Base-by-base conservation (phyloP, 371 early-diverging fungal genomes). In the Zopfochytrium polystomum region DNA sequence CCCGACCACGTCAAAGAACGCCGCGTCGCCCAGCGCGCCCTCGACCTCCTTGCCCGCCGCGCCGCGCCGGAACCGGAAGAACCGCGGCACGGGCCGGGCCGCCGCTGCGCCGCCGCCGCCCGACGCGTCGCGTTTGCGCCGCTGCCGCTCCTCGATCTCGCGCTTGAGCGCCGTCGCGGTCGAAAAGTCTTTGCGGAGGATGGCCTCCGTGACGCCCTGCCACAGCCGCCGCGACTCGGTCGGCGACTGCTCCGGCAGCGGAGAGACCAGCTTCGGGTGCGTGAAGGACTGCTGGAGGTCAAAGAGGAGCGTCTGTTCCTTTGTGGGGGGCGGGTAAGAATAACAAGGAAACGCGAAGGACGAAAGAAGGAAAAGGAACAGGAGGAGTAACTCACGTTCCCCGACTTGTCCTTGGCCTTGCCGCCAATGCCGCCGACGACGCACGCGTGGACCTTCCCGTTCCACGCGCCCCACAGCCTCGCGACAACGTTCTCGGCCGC, bases 141-240 rank as follows among this genome's bases (percentile, higher is more conserved):
- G 83, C 74, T 95, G 93, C 33, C 70, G 72, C 56, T 92, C 90
- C 74, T 95, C 96, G 53, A 95, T 87, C 13, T 68, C 68, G 3
- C 85, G 76, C 72, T 95, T 95, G 64, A 88, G 87, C 5, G 68
- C 70, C 6, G 94, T 93, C 0, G 95, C 96, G 27, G 78, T 65
- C 23, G 83, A 80, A 71, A 87, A 78, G 62, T 92, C 87, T 68
- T 81, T 81, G 9, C 71, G 73, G 20, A 70, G 72, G 34, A 95
- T 79, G 1, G 91, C 91, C 9, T 71, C 77, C 22, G 94, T 90
- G 22, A 92, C 85, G 50, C 84, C 75, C 52, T 79, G 75, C 96
- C 96, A 95, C 58, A 92, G 67, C n/a, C 86, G 78, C 52, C 82
- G 75, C 27, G 82, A 82, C 66, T 88, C 89, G 42, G 75, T 53